Percentiles rank a stretch among this genome's conserved stretches.
These are phyloP conservation scores for Isoetes engelmannii DNA, from an alignment of 83 land plant genomes.

Conservation along the genomic window DNA sequence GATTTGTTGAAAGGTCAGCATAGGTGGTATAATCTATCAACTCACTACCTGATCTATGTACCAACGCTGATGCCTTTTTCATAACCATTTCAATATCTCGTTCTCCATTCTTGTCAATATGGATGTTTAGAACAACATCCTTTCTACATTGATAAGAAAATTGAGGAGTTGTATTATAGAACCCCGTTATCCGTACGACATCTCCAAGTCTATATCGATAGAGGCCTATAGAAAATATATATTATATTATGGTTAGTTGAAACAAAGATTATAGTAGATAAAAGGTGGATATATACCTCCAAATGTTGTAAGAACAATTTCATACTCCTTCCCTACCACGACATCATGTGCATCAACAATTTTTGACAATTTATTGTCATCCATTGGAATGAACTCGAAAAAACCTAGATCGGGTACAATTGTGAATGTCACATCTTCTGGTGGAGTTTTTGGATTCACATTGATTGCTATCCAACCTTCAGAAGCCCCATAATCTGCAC, in stretches of 20 bases:
- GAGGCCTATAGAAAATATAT: slow-evolving; percentile 31
- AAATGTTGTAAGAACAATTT: no score
- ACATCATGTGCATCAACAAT: no score
- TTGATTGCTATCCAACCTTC: slow-evolving; percentile 71
- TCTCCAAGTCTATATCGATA: slow-evolving; percentile 71
- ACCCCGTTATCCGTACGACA: slow-evolving; percentile 51
- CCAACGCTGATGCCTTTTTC: slow-evolving; percentile 36
- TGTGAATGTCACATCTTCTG: slow-evolving; percentile 47
- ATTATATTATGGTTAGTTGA: no score
- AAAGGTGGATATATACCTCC: no score
- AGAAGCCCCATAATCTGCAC: slow-evolving; percentile 60
- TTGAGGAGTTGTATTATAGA: slow-evolving; percentile 61
- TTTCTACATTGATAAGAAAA: slow-evolving; percentile 49
- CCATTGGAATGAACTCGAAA: slow-evolving; percentile 63
- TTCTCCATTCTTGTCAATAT: slow-evolving; percentile 76
- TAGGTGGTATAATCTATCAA: slow-evolving; percentile 67
- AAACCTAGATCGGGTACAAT: slow-evolving; percentile 59
- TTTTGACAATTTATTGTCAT: not conserved
- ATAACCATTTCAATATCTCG: slow-evolving; percentile 55
- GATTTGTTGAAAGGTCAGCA: slow-evolving; percentile 42
- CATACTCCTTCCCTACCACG: no score
- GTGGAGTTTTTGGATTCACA: slow-evolving; percentile 43
- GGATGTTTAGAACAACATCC: slow-evolving; percentile 48
- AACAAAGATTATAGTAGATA: no score
- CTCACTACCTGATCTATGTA: slow-evolving; percentile 25